Conservation (phyloP, 345 rosid genomes). For the Pistacia integerrima region DNA sequence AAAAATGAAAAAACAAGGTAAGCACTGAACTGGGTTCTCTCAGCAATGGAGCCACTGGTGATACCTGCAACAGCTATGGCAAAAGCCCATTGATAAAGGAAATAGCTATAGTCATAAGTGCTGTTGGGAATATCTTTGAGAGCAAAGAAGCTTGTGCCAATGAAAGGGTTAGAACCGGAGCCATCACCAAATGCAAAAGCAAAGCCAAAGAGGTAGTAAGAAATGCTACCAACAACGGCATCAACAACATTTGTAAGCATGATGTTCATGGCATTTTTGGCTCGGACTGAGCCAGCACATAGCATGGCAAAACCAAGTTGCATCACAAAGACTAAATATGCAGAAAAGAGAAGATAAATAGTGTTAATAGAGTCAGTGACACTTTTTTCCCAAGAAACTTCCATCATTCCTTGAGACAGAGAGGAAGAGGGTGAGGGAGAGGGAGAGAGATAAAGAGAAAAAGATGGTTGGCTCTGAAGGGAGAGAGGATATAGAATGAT, state of each 20-base stretch:
- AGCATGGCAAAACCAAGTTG: constrained; percentile 81
- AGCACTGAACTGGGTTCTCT: constrained; percentile 73
- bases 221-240: constrained; percentile 70
- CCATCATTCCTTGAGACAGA: constrained; percentile 28
- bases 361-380: constrained; percentile 58
- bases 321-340: constrained; percentile 62
- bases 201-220: constrained; percentile 71
- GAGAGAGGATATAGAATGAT: constrained; percentile 13
- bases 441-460: not conserved
- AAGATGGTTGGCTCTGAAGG: constrained; percentile 10
- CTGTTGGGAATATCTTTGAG: constrained; percentile 42
- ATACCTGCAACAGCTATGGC: constrained; percentile 70
- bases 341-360: constrained; percentile 63
- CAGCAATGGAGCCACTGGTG: constrained; percentile 74
- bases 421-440: constrained; percentile 12
- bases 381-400: constrained; percentile 58
- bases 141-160: constrained; percentile 55
- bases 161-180: constrained; percentile 51
- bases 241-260: constrained; percentile 75
- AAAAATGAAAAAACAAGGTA: constrained; percentile 66
- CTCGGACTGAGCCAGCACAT: constrained; percentile 71
- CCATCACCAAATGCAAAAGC: constrained; percentile 69
- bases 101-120: constrained; percentile 50
- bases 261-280: constrained; percentile 70
- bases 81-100: constrained; percentile 74